phyloP scores from a whole-genome alignment of 73 alveolate species.

The Diophrys sp. region DNA sequence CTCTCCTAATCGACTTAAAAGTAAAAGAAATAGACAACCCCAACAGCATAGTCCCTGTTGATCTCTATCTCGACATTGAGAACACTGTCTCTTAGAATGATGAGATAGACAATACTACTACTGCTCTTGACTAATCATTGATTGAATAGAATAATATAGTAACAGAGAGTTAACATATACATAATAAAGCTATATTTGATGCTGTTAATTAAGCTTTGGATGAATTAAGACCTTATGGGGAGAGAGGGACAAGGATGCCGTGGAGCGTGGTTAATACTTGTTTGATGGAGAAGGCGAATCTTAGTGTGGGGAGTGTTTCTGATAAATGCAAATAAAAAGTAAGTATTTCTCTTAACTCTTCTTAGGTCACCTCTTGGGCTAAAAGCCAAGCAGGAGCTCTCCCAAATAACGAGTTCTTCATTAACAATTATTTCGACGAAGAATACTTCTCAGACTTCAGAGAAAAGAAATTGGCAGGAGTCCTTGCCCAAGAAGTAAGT shows the following conservation, averaged over 20 bases:
- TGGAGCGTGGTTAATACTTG: constrained; percentile 43
- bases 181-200: constrained; percentile 48
- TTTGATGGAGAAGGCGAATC: constrained; percentile 16
- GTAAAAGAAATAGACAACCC: background rate
- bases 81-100: background rate
- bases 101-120: background rate
- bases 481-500: constrained; percentile 58
- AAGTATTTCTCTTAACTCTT: background rate
- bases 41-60: background rate
- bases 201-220: constrained; percentile 40
- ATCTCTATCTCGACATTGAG: constrained; percentile 4
- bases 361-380: constrained; percentile 43
- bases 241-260: constrained; percentile 42
- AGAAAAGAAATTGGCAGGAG: constrained; percentile 54
- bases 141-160: background rate
- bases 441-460: constrained; percentile 57
- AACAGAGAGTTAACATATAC: constrained; percentile 30
- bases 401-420: constrained; percentile 46
- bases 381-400: constrained; percentile 53
- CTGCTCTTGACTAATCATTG: background rate
- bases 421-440: constrained; percentile 43
- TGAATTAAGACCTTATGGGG: constrained; percentile 39
- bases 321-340: constrained; percentile 44
- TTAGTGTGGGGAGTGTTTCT: constrained; percentile 27
- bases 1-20: background rate